Evolutionary conservation across 2,329 filamentous ascomycete genomes (phyloP), one percentile per base, ranked within the genome.

Genomic region (Nemania sp.): DNA sequence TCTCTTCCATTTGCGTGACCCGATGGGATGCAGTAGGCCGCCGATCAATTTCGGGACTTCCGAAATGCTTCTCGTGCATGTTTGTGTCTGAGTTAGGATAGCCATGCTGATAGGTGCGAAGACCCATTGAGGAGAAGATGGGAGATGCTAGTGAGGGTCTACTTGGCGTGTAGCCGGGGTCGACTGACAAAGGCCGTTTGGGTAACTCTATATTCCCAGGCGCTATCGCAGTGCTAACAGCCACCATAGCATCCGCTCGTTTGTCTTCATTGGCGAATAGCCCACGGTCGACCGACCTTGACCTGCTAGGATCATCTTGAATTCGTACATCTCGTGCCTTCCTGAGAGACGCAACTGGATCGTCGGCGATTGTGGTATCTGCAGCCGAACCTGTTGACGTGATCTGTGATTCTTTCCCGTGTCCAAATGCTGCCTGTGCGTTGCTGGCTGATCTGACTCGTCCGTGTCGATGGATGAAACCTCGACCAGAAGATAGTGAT

Each of bases 221-320:
- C 1, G 81, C 87, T 19, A 80, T 73, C 1, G 84, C 78, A 3
- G 79, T 82, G 66, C 80, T 88, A 22, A 90, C 64, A 3, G 81
- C 82, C 2, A 91, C 77, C 59, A 82, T 84, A 1, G 89, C 77
- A 34, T 80, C 79, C 2, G 80, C 81, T 55, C 88, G 85, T 60
- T 86, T 84, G 65, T 90, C 85, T 8, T 77, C 73, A 47, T 76
- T 83, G 19, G 76, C 75, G 47, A 87, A 85, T 2, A 81, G 61
- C 60, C 80, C 78, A 36, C 84, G 77, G 54, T 91, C 87, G 6
- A 84, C 82, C 0, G 87, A 90, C 26, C 78, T 79, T 5, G 83
- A 80, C 30, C 86, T 78, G 2, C 77, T 75, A 19, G 72, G 70
- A 30, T 80, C 77, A 34, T 82, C 80, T 36, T 64, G 39, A 34